phyloP scores from a whole-genome alignment of 768 basidiomycete species.

The Lentinula edodes region DNA sequence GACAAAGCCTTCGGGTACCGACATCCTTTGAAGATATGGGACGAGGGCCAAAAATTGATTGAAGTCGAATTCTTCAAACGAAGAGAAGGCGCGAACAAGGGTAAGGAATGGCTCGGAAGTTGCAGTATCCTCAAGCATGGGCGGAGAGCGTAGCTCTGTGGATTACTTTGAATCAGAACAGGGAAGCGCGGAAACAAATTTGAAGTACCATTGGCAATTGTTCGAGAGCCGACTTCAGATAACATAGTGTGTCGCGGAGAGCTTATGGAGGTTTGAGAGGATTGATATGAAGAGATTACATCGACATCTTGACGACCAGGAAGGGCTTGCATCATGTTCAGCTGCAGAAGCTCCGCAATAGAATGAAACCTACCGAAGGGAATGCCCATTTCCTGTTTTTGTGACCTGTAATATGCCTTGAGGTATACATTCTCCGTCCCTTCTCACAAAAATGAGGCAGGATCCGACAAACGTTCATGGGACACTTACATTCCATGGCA shows the following conservation, averaged over 20 bases:
- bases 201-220: constrained; percentile 53
- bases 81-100: constrained; percentile 73
- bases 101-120: constrained; percentile 65
- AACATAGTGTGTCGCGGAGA: constrained; percentile 69
- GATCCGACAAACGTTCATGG: not conserved
- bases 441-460: constrained; percentile 11
- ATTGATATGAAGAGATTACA: constrained; percentile 37
- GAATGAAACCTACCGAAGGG: constrained; percentile 34
- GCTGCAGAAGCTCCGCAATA: not conserved
- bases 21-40: constrained; percentile 64
- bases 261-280: constrained; percentile 38
- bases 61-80: constrained; percentile 54
- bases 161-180: not conserved
- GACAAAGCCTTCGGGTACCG: constrained; percentile 49
- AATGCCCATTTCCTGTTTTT: constrained; percentile 46
- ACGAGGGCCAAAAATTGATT: constrained; percentile 57
- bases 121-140: constrained; percentile 21
- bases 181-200: too few relatives aligned
- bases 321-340: constrained; percentile 30
- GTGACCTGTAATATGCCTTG: constrained; percentile 68
- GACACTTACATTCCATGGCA: constrained; percentile 80
- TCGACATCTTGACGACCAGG: constrained; percentile 53
- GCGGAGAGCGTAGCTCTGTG: constrained; percentile 19
- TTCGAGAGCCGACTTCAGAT: constrained; percentile 65
- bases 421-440: constrained; percentile 96